phyloP scores from a whole-genome alignment of 768 basidiomycete species.

The Psilocybe sp. region DNA sequence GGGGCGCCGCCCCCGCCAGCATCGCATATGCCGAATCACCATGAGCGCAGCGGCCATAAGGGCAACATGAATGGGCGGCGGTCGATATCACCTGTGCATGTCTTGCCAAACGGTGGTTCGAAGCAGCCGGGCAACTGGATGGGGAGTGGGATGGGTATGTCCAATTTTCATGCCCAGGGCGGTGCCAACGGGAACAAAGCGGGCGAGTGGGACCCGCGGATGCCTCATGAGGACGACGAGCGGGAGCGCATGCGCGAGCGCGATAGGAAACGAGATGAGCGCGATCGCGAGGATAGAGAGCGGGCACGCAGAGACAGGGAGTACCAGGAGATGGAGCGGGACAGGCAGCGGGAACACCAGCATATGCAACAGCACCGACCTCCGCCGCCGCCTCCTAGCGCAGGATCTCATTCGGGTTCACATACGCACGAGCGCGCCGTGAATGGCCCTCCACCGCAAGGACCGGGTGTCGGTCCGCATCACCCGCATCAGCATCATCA shows the following conservation, averaged over 20 bases:
- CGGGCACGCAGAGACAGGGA: constrained; percentile 18
- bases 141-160: constrained; percentile 33
- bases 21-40: constrained; percentile 12
- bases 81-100: constrained; percentile 36
- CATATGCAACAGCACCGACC: constrained; percentile 35
- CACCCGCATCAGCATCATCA: constrained; percentile 44
- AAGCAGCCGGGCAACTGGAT: constrained; percentile 22
- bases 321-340: constrained; percentile 24
- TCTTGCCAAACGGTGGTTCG: constrained; percentile 23
- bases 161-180: constrained; percentile 5
- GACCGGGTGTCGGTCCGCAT: constrained; percentile 25
- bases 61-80: constrained; percentile 23
- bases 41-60: constrained; percentile 1
- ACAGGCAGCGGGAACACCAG: constrained; percentile 26
- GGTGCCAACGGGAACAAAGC: constrained; percentile 17
- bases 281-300: constrained; percentile 29
- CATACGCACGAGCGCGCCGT: constrained; percentile 11
- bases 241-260: constrained; percentile 29
- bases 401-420: constrained; percentile 10
- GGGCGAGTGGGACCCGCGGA: constrained; percentile 23
- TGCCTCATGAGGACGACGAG: constrained; percentile 33
- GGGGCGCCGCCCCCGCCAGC: constrained; percentile 9
- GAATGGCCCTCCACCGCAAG: constrained; percentile 17
- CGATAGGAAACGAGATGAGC: constrained; percentile 18
- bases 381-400: constrained; percentile 27